Conservation (phyloP, 1,284 basidiomycete species). For the Ustilago curta region DNA sequence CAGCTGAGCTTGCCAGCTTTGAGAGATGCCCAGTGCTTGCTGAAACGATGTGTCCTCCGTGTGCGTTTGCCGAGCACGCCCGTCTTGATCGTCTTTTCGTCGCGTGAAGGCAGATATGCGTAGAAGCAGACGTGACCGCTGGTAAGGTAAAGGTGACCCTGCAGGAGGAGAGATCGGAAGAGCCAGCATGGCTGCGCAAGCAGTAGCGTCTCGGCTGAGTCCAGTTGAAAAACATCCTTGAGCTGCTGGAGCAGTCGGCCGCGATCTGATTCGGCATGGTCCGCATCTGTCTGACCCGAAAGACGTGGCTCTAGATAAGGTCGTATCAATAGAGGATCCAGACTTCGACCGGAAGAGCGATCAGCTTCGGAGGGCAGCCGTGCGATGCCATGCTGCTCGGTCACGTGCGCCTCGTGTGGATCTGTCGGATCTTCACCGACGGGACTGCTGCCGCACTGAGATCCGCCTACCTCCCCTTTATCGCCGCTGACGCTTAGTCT, state of each 20-base stretch:
- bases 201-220: slow-evolving; percentile 39
- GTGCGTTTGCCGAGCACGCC: slow-evolving; percentile 52
- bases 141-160: slow-evolving; percentile 96
- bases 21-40: slow-evolving; percentile 59
- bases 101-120: slow-evolving; percentile 78
- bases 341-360: background rate
- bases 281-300: background rate
- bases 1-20: slow-evolving; percentile 58
- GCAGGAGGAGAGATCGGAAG: slow-evolving; percentile 75
- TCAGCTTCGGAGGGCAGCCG: slow-evolving; percentile 8
- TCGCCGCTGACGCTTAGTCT: background rate
- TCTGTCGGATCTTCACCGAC: slow-evolving; percentile 10
- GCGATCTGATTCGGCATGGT: slow-evolving; percentile 2
- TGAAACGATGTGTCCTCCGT: slow-evolving; percentile 57
- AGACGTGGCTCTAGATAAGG: slow-evolving; percentile 18
- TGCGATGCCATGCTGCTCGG: background rate
- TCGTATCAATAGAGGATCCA: slow-evolving; percentile 30
- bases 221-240: slow-evolving; percentile 41
- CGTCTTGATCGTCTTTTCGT: slow-evolving; percentile 47
- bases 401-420: background rate
- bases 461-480: background rate
- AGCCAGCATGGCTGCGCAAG: slow-evolving; percentile 58
- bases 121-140: slow-evolving; percentile 94
- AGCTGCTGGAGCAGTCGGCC: slow-evolving; percentile 47
- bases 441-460: slow-evolving; percentile 8